phyloP scores from a whole-genome alignment of 208 protist genomes.

The Trypanosoma congolense region DNA sequence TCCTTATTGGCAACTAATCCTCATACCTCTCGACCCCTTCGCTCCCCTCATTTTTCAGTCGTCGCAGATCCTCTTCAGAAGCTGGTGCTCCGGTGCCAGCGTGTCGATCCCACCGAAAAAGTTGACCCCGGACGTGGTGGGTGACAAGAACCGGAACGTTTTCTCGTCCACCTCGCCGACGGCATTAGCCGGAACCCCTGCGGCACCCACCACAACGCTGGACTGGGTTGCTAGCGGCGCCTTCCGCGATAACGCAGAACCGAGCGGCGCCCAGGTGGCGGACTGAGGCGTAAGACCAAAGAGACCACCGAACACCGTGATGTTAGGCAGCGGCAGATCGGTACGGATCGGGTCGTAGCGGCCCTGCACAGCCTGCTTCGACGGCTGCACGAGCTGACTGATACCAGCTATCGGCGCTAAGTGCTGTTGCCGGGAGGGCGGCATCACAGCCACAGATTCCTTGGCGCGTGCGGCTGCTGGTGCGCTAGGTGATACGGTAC shows the following conservation, averaged over 20 bases:
- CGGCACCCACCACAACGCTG: conserved; percentile 1
- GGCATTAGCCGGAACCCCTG: background rate
- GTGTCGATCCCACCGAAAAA: conserved; percentile 33
- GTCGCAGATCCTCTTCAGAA: conserved; percentile 28
- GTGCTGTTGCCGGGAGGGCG: background rate
- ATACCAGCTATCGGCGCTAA: conserved; percentile 30
- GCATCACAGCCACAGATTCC: background rate
- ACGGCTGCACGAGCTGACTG: conserved; percentile 24
- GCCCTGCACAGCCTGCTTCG: conserved; percentile 1
- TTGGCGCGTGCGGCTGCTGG: background rate
- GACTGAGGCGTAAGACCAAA: conserved; percentile 29
- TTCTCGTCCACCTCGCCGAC: conserved; percentile 15
- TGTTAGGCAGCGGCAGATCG: conserved; percentile 35
- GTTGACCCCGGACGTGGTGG: conserved; percentile 5
- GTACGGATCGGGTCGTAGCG: conserved; percentile 40
- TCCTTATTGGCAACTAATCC: background rate
- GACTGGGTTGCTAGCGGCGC: background rate
- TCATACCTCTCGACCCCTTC: background rate
- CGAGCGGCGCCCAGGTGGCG: conserved; percentile 26
- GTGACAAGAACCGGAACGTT: conserved; percentile 19
- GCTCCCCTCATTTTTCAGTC: no score
- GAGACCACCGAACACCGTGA: conserved; percentile 39
- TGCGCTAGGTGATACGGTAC: background rate
- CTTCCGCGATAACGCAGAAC: conserved; percentile 21
- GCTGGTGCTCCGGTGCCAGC: conserved; percentile 16